These are phyloP conservation scores for Neurospora pannonica DNA, from an alignment of 495 filamentous ascomycete genomes.

Conservation along the genomic window DNA sequence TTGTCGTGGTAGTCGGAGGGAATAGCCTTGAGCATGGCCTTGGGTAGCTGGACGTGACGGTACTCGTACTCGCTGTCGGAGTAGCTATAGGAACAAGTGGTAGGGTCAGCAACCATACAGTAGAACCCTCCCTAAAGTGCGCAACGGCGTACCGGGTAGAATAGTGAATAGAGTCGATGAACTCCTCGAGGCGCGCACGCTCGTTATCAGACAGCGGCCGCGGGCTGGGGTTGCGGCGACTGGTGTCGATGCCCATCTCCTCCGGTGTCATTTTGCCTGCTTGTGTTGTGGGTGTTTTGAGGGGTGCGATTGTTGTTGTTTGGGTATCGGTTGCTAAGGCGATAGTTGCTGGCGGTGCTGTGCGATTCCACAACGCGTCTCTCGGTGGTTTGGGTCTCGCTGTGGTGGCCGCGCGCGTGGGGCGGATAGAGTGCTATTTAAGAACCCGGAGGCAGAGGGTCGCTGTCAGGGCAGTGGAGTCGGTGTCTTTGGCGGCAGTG, in stretches of 20 bases:
- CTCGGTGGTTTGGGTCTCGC: neutral
- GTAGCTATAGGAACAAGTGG: constrained; percentile 47
- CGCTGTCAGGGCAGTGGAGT: neutral
- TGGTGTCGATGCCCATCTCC: constrained; percentile 61
- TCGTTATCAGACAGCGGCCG: constrained; percentile 73
- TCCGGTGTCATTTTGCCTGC: constrained; percentile 6
- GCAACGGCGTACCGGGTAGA: constrained; percentile 63
- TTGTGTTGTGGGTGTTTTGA: neutral
- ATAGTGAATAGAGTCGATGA: constrained; percentile 86
- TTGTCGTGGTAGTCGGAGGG: constrained; percentile 92
- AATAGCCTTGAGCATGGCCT: constrained; percentile 95
- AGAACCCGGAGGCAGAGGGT: neutral
- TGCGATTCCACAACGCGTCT: neutral
- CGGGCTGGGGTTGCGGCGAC: constrained; percentile 73
- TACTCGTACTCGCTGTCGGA: constrained; percentile 85
- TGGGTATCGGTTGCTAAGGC: neutral
- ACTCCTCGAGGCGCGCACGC: constrained; percentile 77
- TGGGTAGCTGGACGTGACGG: constrained; percentile 93
- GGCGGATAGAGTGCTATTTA: neutral
- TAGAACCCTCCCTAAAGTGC: neutral
- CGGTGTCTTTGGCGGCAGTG: neutral
- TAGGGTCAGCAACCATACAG: constrained; percentile 3
- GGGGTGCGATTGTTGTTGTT: neutral
- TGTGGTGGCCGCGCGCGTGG: neutral
- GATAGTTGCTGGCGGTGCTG: neutral